Base-by-base conservation (phyloP, 768 basidiomycete species). In the Tricholoma matsutake region DNA sequence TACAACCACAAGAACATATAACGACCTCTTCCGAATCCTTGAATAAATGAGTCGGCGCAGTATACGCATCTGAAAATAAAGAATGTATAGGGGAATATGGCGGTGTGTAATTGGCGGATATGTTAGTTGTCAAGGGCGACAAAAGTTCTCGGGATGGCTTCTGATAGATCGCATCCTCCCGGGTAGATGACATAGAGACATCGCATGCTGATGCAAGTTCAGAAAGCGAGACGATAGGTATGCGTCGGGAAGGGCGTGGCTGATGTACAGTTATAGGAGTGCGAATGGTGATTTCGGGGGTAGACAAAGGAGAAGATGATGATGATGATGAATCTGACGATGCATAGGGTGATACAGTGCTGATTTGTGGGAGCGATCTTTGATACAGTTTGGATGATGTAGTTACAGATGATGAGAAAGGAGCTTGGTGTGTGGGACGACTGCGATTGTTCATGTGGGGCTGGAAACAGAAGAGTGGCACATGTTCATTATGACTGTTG, bases 151-250 rank as follows among this genome's bases (percentile, higher is more conserved):
- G 53, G 37, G 28, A 10, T 47, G 51, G 56, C 28, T 32, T 35
- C 49, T 34, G 57, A 39, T 54, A 53, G 43, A 22, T 20, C 25
- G 45, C 13, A n/a, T 20, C 43, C 31, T 57, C 34, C 22, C 16
- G 47, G 6, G 28, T 20, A 10, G 56, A 56, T 18, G 63, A 55
- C 13, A 60, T 37, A 34, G 54, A 39, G 34, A 61, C 71, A 25
- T 79, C 79, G 64, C 75, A 76, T 43, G 75, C 76, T 31, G 72
- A 73, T 34, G 78, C 79, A 56, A 80, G 67, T 63, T 76, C 67
- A 34, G 76, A 76, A 29, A 81, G 73, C 39, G 76, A 76, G 13
- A 80, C 69, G 62, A 80, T 81, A 37, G 78, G 78, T 67, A 81
- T 80, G 49, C 69, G 74, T 58, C 79, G 76, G 51, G 71, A 77